Conservation (phyloP, 495 filamentous ascomycete species). For the Mycothermus thermophilus region DNA sequence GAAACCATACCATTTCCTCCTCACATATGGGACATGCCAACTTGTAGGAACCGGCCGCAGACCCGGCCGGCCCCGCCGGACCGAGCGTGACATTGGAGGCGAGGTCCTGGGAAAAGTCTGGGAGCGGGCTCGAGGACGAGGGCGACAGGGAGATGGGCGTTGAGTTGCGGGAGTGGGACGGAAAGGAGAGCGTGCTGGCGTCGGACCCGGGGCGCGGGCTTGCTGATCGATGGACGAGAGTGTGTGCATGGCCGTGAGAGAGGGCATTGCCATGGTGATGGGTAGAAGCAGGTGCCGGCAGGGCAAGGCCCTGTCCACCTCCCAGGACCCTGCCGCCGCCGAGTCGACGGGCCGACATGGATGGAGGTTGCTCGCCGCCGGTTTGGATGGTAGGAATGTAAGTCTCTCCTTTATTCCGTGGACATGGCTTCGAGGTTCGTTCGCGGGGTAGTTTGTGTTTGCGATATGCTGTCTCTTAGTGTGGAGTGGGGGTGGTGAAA, state of each 20-base stretch:
- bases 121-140: constrained; percentile 26
- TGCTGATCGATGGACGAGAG: constrained; percentile 23
- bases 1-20: constrained; percentile 66
- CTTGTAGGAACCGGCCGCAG: too few relatives aligned
- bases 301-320: constrained; percentile 60
- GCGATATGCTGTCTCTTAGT: too few relatives aligned
- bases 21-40: constrained; percentile 90
- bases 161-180: constrained; percentile 23
- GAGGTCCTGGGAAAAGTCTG: constrained; percentile 31
- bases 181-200: constrained; percentile 40
- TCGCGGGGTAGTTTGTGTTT: too few relatives aligned
- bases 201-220: constrained; percentile 38
- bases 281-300: constrained; percentile 30
- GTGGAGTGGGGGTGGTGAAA: too few relatives aligned
- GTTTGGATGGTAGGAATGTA: too few relatives aligned
- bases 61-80: too few relatives aligned
- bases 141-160: constrained; percentile 19
- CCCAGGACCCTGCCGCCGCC: constrained; percentile 83
- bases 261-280: too few relatives aligned
- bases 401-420: too few relatives aligned
- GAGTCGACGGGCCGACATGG: constrained; percentile 70
- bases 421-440: too few relatives aligned
- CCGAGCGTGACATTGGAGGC: constrained; percentile 35
- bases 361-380: constrained; percentile 5
- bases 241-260: too few relatives aligned